These are phyloP conservation scores for Colletotrichum endophyticum DNA, from an alignment of 2,329 filamentous ascomycete genomes.

Conservation along the genomic window DNA sequence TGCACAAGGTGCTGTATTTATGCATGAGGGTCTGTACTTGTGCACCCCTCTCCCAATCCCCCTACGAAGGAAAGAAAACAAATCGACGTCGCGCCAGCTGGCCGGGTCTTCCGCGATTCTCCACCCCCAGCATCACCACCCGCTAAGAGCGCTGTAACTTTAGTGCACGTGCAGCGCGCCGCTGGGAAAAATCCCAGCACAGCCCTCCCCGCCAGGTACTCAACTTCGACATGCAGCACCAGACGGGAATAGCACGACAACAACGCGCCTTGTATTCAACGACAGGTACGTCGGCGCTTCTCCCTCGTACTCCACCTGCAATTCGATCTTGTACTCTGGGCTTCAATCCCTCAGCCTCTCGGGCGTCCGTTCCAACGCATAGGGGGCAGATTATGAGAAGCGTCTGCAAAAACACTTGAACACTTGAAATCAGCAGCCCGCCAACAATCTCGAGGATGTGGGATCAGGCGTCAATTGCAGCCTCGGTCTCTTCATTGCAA, in stretches of 20 bases:
- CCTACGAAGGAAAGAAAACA: not conserved
- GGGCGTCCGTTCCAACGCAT: too few relatives aligned
- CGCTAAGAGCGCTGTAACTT: not conserved
- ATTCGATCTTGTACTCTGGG: not conserved
- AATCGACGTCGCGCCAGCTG: not conserved
- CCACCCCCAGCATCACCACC: too few relatives aligned
- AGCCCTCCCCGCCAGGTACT: too few relatives aligned
- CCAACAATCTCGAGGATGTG: not conserved
- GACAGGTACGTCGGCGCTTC: not conserved
- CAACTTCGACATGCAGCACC: too few relatives aligned
- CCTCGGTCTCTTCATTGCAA: not conserved
- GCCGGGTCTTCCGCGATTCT: too few relatives aligned
- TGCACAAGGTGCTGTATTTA: not conserved
- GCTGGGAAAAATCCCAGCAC: not conserved
- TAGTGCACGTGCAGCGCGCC: not conserved
- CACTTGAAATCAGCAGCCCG: not conserved
- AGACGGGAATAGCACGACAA: not conserved
- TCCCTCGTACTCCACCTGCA: not conserved
- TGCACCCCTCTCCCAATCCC: not conserved
- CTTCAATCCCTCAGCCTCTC: not conserved
- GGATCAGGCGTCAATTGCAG: not conserved
- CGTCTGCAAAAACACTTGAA: not conserved
- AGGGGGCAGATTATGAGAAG: not conserved
- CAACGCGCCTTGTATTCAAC: not conserved
- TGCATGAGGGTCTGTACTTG: not conserved